Percentiles rank a stretch among this genome's conserved stretches.
Evolutionary conservation across 2,329 filamentous ascomycete species (phyloP).

Genomic region (Fusarium mexicanum): DNA sequence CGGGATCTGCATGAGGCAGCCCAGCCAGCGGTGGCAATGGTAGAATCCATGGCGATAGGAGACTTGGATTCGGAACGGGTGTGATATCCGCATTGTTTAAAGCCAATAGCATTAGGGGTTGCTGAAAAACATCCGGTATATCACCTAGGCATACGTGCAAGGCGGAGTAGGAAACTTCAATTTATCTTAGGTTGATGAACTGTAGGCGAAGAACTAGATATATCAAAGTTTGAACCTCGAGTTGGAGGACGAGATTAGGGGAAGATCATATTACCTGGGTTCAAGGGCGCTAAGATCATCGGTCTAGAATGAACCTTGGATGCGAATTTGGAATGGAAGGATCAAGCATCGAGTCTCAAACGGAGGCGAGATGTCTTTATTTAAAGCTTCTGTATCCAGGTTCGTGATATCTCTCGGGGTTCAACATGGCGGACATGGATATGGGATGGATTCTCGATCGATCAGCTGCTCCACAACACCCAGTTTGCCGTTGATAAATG

Average conservation of each 20-base stretch:
- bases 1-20: constrained; percentile 11
- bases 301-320: constrained; percentile 11
- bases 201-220: background rate
- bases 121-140: background rate
- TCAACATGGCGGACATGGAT: background rate
- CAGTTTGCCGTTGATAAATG: background rate
- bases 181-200: background rate
- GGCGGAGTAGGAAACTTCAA: background rate
- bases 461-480: constrained; percentile 12
- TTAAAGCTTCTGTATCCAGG: background rate
- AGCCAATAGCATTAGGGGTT: background rate
- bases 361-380: constrained; percentile 34
- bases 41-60: constrained; percentile 18
- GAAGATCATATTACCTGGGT: constrained; percentile 14
- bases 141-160: background rate
- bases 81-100: background rate
- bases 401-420: background rate
- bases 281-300: background rate
- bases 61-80: background rate
- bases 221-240: background rate
- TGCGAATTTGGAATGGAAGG: constrained; percentile 5
- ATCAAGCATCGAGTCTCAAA: constrained; percentile 21
- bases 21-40: background rate
- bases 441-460: constrained; percentile 6
- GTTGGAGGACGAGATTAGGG: constrained; percentile 13